phyloP scores from a whole-genome alignment of 139 green algal species.

The Chlamydomonas asymmetrica region DNA sequence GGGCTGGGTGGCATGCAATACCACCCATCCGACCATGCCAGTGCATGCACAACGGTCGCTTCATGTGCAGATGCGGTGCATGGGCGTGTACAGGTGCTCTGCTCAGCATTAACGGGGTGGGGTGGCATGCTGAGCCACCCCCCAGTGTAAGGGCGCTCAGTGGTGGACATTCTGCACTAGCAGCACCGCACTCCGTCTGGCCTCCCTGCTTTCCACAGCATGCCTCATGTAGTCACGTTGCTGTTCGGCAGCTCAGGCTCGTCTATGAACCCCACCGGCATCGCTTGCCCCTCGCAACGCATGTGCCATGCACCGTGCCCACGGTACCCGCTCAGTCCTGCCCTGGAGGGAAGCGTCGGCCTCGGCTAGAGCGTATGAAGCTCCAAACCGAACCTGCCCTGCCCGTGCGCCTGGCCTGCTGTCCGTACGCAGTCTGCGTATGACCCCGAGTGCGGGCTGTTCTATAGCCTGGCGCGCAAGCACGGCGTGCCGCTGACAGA shows the following conservation, averaged over 20 bases:
- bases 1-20: neutral
- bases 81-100: too few relatives aligned
- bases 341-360: neutral
- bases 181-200: too few relatives aligned
- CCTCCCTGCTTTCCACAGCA: too few relatives aligned
- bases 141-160: too few relatives aligned
- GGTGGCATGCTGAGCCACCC: too few relatives aligned
- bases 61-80: too few relatives aligned
- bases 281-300: neutral
- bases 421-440: neutral
- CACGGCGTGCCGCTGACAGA: neutral
- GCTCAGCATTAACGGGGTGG: too few relatives aligned
- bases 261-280: too few relatives aligned
- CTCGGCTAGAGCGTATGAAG: neutral
- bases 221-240: too few relatives aligned
- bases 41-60: too few relatives aligned
- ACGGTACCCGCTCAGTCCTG: neutral
- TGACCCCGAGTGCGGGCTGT: conserved; percentile 7
- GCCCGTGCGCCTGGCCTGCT: neutral
- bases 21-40: neutral
- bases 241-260: too few relatives aligned
- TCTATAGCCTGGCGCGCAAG: neutral
- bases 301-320: neutral
- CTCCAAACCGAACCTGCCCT: neutral
- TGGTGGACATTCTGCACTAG: too few relatives aligned